Evolutionary conservation across 306 rosid genomes (phyloP).

Genomic region (Erythrophleum fordii): DNA sequence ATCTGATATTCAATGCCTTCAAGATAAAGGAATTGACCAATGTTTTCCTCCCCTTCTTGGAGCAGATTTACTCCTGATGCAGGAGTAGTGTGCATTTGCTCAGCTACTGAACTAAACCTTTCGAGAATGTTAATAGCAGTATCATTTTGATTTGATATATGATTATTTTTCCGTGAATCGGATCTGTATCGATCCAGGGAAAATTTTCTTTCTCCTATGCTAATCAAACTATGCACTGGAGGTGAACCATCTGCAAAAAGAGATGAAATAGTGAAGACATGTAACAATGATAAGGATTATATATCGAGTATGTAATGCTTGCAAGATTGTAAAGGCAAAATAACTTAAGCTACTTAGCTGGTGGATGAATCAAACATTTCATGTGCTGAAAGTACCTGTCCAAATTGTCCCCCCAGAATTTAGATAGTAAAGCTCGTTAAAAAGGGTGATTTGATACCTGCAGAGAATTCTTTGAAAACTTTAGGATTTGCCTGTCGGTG

Average conservation of each 20-base stretch:
- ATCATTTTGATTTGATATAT: constrained; percentile 52
- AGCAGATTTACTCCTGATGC: constrained; percentile 77
- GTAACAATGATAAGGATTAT: constrained; percentile 8
- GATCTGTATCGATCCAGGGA: constrained; percentile 66
- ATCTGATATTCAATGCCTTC: constrained; percentile 93
- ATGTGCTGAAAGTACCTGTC: constrained; percentile 71
- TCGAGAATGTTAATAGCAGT: constrained; percentile 81
- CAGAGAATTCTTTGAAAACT: constrained; percentile 37
- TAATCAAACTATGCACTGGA: constrained; percentile 59
- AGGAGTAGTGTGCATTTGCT: constrained; percentile 55
- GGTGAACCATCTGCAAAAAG: constrained; percentile 76
- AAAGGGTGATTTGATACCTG: constrained; percentile 93
- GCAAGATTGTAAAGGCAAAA: constrained; percentile 18
- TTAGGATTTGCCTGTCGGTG: constrained; percentile 30
- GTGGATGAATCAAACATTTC: constrained; percentile 10
- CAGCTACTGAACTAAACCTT: constrained; percentile 68
- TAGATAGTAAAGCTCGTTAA: constrained; percentile 89
- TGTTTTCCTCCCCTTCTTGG: constrained; percentile 89
- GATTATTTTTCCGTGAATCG: constrained; percentile 43
- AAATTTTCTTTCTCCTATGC: constrained; percentile 63
- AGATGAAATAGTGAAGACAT: constrained; percentile 8
- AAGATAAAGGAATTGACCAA: constrained; percentile 90
- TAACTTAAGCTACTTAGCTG: constrained; percentile 1
- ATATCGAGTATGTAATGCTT: constrained; percentile 11
- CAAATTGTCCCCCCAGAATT: constrained; percentile 92